Base-by-base conservation (phyloP, 73 alveolate genomes). In the Paramecium caudatum region DNA sequence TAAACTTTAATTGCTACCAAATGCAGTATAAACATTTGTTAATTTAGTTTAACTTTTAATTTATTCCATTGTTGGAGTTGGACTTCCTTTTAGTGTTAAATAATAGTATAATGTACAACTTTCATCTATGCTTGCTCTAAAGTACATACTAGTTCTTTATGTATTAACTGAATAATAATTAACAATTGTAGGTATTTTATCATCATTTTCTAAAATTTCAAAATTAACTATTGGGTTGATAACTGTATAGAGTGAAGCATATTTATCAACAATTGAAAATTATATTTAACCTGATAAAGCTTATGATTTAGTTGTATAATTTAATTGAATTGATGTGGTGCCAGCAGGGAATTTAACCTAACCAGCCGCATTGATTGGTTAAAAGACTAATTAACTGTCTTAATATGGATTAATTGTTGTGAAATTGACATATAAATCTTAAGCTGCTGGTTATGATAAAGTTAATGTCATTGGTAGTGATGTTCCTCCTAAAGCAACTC, bases 401-500 rank as follows among this genome's bases (percentile, higher is more conserved):
- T 83, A 34, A 33, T 48, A 34, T 6, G 78, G 91, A 55, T 83
- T 83, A 10, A 55, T 55, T 0, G 91, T 83, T 19, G 55, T 55
- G 48, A 50, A 55, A 50, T 61, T 55, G 27, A 83, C 82, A 10
- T 48, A 27, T 41, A 83, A 55, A 4, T 55, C 85, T 36, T 83
- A 10, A 48, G 85, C 49, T 37, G 91, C 86, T 36, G 91, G 91
- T 37, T 83, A 15, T 16, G 78, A 55, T 2, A 83, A 55, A 32
- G 61, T 50, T 21, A 83, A 32, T 30, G 78, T 37, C 55, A 83
- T 83, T 34, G 91, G 91, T 50, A 83, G 61, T 23, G 91, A 83
- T 5, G 91, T 83, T 13, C 82, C 91, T 3, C 50, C 63, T 46
- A 83, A 50, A 1, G 91, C 91, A n/a, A 70, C 84, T 34, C 91